phyloP scores from a whole-genome alignment of 208 protist genomes.

The Leishmania martiniquensis region DNA sequence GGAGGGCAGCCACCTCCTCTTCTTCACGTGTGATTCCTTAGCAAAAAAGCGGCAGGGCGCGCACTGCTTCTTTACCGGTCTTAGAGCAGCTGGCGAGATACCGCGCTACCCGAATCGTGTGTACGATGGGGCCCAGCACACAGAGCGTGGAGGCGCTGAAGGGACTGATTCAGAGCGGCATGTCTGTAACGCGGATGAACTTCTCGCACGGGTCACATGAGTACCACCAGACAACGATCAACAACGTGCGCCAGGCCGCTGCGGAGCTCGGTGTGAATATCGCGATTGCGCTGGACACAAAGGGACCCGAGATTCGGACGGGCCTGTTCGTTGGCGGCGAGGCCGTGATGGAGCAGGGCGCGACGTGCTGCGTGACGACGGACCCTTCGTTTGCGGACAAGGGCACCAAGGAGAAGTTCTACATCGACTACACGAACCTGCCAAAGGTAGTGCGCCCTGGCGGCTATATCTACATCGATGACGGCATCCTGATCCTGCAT shows the following conservation, averaged over 20 bases:
- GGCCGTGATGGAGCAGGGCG: slow-evolving; percentile 67
- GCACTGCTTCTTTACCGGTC: too few relatives aligned
- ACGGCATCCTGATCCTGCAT: slow-evolving; percentile 95
- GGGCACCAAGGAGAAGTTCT: slow-evolving; percentile 85
- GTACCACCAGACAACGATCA: slow-evolving; percentile 95
- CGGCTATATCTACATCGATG: slow-evolving; percentile 95
- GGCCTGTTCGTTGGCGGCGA: slow-evolving; percentile 86
- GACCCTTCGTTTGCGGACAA: slow-evolving; percentile 85
- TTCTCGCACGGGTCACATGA: slow-evolving; percentile 98
- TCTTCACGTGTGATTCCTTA: too few relatives aligned
- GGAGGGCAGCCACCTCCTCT: too few relatives aligned
- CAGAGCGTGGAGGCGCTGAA: slow-evolving; percentile 94
- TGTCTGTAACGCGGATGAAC: slow-evolving; percentile 98
- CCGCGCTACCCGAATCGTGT: slow-evolving; percentile 95
- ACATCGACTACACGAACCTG: slow-evolving; percentile 93
- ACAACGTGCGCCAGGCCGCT: slow-evolving; percentile 93
- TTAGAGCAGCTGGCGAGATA: slow-evolving; percentile 83
- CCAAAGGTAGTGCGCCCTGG: slow-evolving; percentile 79
- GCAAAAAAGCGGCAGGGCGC: too few relatives aligned
- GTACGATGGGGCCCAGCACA: slow-evolving; percentile 97
- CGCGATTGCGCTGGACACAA: slow-evolving; percentile 39
- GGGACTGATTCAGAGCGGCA: slow-evolving; percentile 94
- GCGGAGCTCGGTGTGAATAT: slow-evolving; percentile 19
- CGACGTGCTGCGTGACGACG: slow-evolving; percentile 90
- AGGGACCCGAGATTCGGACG: slow-evolving; percentile 89